Evolutionary conservation across 1,284 basidiomycete genomes (phyloP), one percentile per base, ranked within the genome.

Genomic region (Phylloboletellus chloephorus): DNA sequence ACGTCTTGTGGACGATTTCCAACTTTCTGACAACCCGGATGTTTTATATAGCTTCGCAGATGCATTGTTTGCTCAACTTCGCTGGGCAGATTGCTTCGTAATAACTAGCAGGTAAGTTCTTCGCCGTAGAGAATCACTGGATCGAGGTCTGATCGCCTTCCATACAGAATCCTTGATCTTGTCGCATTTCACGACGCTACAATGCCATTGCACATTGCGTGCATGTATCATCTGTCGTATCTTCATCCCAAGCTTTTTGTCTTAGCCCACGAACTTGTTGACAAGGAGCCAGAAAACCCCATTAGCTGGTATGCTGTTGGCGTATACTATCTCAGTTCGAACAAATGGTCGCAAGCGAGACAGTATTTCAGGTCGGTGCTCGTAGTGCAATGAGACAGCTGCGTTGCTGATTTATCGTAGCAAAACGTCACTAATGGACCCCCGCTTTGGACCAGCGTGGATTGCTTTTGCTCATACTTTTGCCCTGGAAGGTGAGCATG

Each of bases 221-320:
- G 95, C 75, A 95, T 98, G 88, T 88, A 93, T 58, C 92, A 98
- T 64, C 74, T 98, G 19, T 79, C 82, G 13, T 83, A 94, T 58
- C 71, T 98, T 9, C 88, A 93, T 50, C 92, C 93, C 1, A 84
- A 87, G 48, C 76, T 99, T 2, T 99, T 97, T 67, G 82, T 98
- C 49, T 75, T 98, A 21, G 94, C 96, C 0, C 96, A 98, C 58
- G 88, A 95, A 54, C 76, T 99, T 53, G 93, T 98, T 9, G 89
- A 96, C 37, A 79, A 80, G 34, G 92, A 97, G 56, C 94, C 96
- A 0, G 88, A 94, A 54, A 84, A 87, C 30, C 82, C 92, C 0
- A 79, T 91, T 35, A 92, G 89, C 50, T 99, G 96, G 96, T 99
- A 98, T 64, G 93, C 95, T 2, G 96, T 98, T 15, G 96, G 95